phyloP scores from a whole-genome alignment of 495 filamentous ascomycete species.

The Penicillium dipodomyicola region DNA sequence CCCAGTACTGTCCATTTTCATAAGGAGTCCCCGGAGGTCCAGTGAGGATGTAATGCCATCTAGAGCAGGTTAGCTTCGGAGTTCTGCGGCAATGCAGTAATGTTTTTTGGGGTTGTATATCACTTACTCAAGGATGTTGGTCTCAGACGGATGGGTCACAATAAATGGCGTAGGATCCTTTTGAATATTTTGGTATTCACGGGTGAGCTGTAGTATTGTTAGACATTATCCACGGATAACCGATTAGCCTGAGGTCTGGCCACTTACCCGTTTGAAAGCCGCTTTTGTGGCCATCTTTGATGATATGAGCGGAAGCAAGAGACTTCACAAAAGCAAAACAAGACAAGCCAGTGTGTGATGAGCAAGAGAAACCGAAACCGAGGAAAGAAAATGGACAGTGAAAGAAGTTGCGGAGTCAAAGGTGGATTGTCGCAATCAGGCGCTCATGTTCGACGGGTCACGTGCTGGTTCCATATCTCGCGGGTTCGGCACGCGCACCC shows the following conservation, averaged over 20 bases:
- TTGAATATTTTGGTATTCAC: slow-evolving; percentile 90
- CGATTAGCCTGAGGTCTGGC: slow-evolving; percentile 3
- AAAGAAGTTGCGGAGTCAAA: slow-evolving; percentile 7
- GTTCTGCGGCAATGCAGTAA: neutral
- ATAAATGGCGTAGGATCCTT: slow-evolving; percentile 94
- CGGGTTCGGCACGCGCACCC: slow-evolving; percentile 23
- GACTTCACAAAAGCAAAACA: slow-evolving; percentile 2
- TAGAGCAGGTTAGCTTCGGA: slow-evolving; percentile 28
- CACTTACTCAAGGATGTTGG: slow-evolving; percentile 86
- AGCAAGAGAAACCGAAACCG: neutral
- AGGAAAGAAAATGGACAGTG: neutral
- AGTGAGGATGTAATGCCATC: slow-evolving; percentile 98
- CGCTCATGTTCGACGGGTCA: slow-evolving; percentile 20
- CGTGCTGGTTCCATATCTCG: slow-evolving; percentile 22
- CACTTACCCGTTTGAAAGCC: slow-evolving; percentile 77
- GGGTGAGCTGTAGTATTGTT: slow-evolving; percentile 63
- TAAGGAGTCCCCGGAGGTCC: slow-evolving; percentile 95
- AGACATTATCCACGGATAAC: slow-evolving; percentile 8
- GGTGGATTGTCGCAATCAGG: slow-evolving; percentile 1
- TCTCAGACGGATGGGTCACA: slow-evolving; percentile 86
- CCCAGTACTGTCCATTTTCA: slow-evolving; percentile 96
- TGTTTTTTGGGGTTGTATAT: neutral
- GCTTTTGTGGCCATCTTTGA: slow-evolving; percentile 72
- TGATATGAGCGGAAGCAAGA: neutral
- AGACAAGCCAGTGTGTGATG: neutral